Conservation (phyloP, 1,284 basidiomycete genomes). For the Ceratorhiza oryzae-sativae region DNA sequence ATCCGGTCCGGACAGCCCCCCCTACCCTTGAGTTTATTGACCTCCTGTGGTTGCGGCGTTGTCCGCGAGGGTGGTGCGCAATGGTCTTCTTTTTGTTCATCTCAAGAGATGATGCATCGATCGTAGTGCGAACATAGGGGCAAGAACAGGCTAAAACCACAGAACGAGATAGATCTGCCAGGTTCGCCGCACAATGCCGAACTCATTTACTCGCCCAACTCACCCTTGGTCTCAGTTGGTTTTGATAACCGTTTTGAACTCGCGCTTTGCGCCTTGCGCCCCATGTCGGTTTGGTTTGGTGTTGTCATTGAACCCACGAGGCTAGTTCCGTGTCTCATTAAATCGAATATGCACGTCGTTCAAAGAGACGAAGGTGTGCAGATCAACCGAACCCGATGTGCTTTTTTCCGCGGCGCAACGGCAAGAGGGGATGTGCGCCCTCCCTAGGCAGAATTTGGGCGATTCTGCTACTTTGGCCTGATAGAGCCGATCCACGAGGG, state of each 20-base stretch:
- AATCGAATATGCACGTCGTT: not conserved
- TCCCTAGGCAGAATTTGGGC: conserved; percentile 2
- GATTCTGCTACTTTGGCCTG: conserved; percentile 5
- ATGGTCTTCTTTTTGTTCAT: not conserved
- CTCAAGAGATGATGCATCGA: not conserved
- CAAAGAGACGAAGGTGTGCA: not conserved
- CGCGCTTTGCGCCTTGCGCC: not conserved
- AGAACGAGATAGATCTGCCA: not conserved
- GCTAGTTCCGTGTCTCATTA: conserved; percentile 5
- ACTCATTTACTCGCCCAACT: not conserved
- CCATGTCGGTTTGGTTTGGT: conserved; percentile 9
- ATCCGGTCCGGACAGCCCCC: not conserved
- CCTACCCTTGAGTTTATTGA: conserved; percentile 14
- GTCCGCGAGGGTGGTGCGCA: not conserved
- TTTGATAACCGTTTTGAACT: conserved; percentile 2
- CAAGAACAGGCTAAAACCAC: not conserved
- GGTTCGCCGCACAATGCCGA: conserved; percentile 12
- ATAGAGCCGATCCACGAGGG: not conserved
- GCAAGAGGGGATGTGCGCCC: not conserved
- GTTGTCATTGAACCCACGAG: conserved; percentile 6
- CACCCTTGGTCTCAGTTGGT: conserved; percentile 12
- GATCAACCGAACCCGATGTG: not conserved
- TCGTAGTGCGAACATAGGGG: conserved; percentile 2
- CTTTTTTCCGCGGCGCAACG: conserved; percentile 12
- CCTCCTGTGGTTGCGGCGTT: not conserved